Percentiles rank a stretch among this genome's conserved stretches.
phyloP scores from a whole-genome alignment of 148 eudicot genomes.

The Camellia granthamiana region DNA sequence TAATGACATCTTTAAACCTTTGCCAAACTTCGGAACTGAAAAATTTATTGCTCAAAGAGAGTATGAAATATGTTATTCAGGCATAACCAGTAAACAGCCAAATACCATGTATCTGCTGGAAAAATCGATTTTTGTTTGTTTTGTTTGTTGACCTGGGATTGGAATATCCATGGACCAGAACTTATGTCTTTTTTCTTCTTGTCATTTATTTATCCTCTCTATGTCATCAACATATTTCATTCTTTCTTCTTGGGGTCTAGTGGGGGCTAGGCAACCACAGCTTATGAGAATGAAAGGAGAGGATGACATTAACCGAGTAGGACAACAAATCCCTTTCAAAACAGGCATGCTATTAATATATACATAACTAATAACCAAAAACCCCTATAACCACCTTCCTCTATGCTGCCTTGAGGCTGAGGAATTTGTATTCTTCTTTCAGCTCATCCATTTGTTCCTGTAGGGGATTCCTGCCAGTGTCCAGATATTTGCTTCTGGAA shows the following conservation, averaged over 20 bases:
- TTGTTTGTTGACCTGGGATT: neutral
- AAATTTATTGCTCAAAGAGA: neutral
- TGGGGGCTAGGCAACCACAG: neutral
- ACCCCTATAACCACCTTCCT: neutral
- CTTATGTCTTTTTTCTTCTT: neutral
- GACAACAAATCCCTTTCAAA: neutral
- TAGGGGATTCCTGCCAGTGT: constrained; percentile 95
- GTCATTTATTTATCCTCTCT: neutral
- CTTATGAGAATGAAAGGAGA: neutral
- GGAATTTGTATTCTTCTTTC: constrained; percentile 7
- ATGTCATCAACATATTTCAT: neutral
- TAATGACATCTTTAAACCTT: neutral
- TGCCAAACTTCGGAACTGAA: neutral
- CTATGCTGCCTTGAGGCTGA: neutral
- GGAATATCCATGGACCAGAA: neutral
- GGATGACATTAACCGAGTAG: neutral
- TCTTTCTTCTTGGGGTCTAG: neutral
- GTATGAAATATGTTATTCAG: neutral
- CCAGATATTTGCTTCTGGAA: constrained; percentile 78
- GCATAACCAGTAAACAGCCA: neutral
- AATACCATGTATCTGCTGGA: no score
- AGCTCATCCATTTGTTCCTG: constrained; percentile 17
- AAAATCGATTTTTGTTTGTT: neutral
- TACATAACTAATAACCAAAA: neutral
- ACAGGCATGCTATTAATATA: neutral